Evolutionary conservation across 306 rosid genomes (phyloP).

Genomic region (Ormosia semicastrata): DNA sequence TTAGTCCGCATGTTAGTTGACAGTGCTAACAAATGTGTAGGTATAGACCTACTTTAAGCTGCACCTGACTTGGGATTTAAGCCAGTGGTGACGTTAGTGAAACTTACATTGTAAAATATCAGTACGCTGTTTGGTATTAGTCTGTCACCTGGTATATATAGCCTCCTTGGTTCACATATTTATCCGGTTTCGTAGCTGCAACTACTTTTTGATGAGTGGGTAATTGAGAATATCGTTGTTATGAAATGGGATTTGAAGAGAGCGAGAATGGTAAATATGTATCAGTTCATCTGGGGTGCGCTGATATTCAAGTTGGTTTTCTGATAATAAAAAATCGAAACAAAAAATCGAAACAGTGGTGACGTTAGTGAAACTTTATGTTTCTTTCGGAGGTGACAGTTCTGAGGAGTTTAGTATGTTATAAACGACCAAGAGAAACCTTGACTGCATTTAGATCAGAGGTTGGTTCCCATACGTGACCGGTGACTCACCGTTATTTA

Average conservation of each 20-base stretch:
- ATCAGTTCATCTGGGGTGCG: neutral
- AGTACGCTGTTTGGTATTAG: neutral
- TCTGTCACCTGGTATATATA: neutral
- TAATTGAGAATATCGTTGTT: neutral
- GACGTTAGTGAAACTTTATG: too few species aligned
- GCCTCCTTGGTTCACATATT: neutral
- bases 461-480: neutral
- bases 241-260: neutral
- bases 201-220: neutral
- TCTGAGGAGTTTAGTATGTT: neutral
- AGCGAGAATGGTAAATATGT: neutral
- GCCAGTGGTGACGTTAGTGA: neutral
- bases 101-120: neutral
- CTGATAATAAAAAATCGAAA: neutral
- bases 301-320: neutral
- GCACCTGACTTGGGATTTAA: neutral
- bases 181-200: neutral
- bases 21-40: neutral
- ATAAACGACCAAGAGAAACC: neutral
- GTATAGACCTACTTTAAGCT: neutral
- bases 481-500: too few species aligned
- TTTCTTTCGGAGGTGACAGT: neutral
- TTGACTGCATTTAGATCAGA: neutral
- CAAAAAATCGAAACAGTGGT: too few species aligned
- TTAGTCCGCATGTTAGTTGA: neutral